Conservation (phyloP, 176 grass and related monocot species). For the Aegilops sharonensis region DNA sequence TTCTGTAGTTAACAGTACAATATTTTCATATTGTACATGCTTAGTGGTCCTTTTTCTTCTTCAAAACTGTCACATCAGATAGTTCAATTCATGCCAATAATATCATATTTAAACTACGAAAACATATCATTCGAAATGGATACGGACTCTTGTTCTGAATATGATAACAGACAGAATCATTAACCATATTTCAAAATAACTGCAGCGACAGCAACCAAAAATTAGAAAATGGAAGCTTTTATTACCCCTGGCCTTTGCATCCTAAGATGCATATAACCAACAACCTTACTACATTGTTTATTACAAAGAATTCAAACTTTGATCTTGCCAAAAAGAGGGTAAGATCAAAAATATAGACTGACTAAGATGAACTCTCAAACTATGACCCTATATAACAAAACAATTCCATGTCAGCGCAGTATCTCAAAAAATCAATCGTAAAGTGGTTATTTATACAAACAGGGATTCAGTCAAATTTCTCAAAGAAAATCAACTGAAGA, state of each 20-base stretch:
- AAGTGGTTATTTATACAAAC: not conserved
- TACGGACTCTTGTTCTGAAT: not conserved
- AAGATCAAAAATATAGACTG: not conserved
- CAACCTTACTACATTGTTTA: not conserved
- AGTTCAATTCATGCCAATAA: not conserved
- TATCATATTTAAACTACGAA: not conserved
- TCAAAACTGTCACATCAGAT: not conserved
- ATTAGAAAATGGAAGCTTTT: not conserved
- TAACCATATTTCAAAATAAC: not conserved
- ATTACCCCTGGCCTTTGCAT: not conserved
- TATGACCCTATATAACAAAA: not conserved
- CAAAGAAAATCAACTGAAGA: conserved; percentile 6
- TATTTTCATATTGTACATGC: not conserved
- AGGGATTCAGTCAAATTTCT: not conserved
- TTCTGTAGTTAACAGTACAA: not conserved
- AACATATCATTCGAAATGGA: not conserved
- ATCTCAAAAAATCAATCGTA: not conserved
- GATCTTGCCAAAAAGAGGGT: not conserved
- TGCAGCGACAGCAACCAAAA: not conserved
- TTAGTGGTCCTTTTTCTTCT: not conserved
- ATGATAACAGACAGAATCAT: not conserved
- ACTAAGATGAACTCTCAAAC: not conserved
- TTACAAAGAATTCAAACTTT: not conserved
- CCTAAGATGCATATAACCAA: not conserved
- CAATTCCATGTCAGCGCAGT: not conserved